These are phyloP conservation scores for Hypoxylon fuscum DNA, from an alignment of 495 filamentous ascomycete species.

Conservation along the genomic window DNA sequence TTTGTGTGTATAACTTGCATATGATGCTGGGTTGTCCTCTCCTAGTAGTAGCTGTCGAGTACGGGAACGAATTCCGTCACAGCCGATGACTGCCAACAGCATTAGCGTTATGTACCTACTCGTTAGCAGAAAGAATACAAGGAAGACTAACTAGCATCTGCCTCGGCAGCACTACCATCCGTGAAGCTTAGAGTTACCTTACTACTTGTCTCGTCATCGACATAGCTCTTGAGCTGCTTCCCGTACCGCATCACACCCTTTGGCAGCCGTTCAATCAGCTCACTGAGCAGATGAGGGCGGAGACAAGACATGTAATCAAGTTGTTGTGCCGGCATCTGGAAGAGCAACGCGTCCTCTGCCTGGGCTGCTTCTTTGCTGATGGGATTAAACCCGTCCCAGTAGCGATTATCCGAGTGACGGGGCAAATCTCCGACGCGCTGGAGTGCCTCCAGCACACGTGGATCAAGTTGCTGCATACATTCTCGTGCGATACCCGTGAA, in stretches of 20 bases:
- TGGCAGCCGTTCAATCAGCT: conserved; percentile 59
- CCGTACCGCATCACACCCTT: conserved; percentile 40
- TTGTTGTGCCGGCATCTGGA: conserved; percentile 40
- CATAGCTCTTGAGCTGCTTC: conserved; percentile 48
- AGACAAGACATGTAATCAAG: conserved; percentile 54
- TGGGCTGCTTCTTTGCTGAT: not conserved
- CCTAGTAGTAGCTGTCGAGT: conserved; percentile 52
- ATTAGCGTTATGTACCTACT: conserved; percentile 3
- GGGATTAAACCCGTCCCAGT: conserved; percentile 48
- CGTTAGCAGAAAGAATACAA: conserved; percentile 16
- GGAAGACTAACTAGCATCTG: conserved; percentile 23
- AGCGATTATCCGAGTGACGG: conserved; percentile 43
- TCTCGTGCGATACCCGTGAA: conserved; percentile 49
- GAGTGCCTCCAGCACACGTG: conserved; percentile 32
- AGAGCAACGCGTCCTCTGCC: conserved; percentile 30
- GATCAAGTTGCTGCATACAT: conserved; percentile 50
- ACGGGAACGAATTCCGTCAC: conserved; percentile 62
- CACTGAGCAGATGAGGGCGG: conserved; percentile 62
- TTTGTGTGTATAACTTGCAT: conserved; percentile 55
- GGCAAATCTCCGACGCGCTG: not conserved
- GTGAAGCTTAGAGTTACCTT: conserved; percentile 16
- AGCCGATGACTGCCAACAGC: conserved; percentile 57
- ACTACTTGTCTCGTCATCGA: conserved; percentile 1
- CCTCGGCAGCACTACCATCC: conserved; percentile 8
- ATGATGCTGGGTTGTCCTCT: conserved; percentile 43